These are phyloP conservation scores for Sugiyamaella boreocaroliniensis DNA, from an alignment of 805 yeast species.

Conservation along the genomic window DNA sequence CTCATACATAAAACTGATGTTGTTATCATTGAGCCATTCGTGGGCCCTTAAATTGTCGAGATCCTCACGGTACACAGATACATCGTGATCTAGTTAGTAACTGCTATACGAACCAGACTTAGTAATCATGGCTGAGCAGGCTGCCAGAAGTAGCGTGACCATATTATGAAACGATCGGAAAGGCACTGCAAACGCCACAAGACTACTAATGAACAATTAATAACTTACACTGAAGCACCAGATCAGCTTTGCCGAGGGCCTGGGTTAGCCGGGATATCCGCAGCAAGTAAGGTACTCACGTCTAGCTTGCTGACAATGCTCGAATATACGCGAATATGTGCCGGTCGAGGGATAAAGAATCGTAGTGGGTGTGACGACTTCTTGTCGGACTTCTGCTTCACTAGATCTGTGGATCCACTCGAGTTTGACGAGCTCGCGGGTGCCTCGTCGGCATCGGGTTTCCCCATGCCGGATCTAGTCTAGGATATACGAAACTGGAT, in stretches of 20 bases:
- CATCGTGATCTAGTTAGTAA: constrained; percentile 35
- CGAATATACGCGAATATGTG: not conserved
- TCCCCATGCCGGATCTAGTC: not conserved
- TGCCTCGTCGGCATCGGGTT: not conserved
- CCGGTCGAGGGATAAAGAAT: not conserved
- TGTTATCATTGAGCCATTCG: constrained; percentile 71
- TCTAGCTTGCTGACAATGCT: not conserved
- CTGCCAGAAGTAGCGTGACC: not conserved
- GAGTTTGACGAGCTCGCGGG: not conserved
- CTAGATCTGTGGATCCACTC: not conserved
- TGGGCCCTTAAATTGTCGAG: constrained; percentile 50
- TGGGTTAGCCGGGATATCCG: not conserved
- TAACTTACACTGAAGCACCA: not conserved
- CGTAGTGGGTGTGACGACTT: not conserved
- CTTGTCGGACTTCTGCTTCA: not conserved
- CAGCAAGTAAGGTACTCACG: not conserved
- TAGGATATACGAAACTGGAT: too few relatives aligned
- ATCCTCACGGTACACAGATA: constrained; percentile 54
- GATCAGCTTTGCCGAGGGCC: not conserved
- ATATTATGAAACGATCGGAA: too few relatives aligned
- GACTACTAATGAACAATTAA: not conserved
- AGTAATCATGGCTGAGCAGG: not conserved
- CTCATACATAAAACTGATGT: constrained; percentile 58
- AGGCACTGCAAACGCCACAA: not conserved
- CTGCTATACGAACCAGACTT: too few relatives aligned